Evolutionary conservation across 2,329 filamentous ascomycete genomes (phyloP).

Genomic region (Fusarium xylarioides): DNA sequence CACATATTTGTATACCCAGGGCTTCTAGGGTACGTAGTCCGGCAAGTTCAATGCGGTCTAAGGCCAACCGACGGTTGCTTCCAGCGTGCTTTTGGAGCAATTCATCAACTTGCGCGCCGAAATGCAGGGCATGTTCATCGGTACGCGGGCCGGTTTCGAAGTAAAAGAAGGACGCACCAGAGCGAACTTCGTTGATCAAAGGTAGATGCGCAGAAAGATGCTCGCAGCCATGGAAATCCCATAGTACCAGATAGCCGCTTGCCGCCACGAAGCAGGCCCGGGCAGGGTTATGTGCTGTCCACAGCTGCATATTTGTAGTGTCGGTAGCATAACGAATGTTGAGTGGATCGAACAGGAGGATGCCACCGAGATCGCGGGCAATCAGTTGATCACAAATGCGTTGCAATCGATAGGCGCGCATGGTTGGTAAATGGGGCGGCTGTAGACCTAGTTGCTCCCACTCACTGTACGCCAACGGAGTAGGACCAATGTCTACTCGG

Average conservation of each 20-base stretch:
- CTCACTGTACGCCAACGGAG: neutral
- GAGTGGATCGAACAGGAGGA: neutral
- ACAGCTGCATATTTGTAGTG: neutral
- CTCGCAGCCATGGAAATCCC: neutral
- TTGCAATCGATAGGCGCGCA: neutral
- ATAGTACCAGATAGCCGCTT: neutral
- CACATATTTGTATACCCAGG: neutral
- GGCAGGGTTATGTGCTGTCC: neutral
- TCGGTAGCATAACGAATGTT: neutral
- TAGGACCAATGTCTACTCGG: neutral
- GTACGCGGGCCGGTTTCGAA: neutral
- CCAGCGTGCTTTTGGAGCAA: neutral
- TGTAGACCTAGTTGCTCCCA: neutral
- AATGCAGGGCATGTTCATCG: neutral
- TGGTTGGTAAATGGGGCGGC: neutral
- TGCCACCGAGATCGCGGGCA: accelerated
- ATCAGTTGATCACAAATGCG: neutral
- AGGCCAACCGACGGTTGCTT: neutral
- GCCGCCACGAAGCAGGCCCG: neutral
- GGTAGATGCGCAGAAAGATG: neutral
- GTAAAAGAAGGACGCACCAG: neutral
- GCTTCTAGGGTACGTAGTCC: neutral
- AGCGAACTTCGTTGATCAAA: neutral
- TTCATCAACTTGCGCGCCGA: neutral
- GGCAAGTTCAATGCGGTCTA: neutral